These are phyloP conservation scores for Aspergillus ostianus DNA, from an alignment of 495 filamentous ascomycete species.

Conservation along the genomic window DNA sequence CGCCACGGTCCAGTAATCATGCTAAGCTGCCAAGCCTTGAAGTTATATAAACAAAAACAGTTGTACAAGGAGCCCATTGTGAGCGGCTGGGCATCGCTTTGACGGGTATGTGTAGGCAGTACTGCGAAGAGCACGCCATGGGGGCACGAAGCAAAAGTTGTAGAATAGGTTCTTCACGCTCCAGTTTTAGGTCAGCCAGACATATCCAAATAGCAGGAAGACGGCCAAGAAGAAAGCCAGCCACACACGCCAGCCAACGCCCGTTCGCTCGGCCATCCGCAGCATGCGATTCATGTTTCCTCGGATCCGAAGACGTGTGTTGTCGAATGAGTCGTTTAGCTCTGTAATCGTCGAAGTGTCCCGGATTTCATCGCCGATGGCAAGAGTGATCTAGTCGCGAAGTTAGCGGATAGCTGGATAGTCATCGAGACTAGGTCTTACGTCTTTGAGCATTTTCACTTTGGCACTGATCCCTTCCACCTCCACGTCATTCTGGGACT, in stretches of 20 bases:
- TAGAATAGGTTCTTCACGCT: background rate
- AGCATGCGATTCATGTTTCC: constrained; percentile 98
- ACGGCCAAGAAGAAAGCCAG: constrained; percentile 80
- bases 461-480: constrained; percentile 88
- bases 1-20: background rate
- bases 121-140: background rate
- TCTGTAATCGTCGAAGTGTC: constrained; percentile 80
- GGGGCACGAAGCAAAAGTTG: background rate
- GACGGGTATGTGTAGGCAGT: background rate
- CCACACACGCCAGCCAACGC: constrained; percentile 94
- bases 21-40: background rate
- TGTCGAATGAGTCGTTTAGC: constrained; percentile 83
- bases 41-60: background rate
- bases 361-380: constrained; percentile 93
- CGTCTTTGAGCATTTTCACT: constrained; percentile 89
- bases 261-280: constrained; percentile 89
- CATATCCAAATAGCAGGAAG: constrained; percentile 78
- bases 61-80: background rate
- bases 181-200: constrained; percentile 67
- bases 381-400: constrained; percentile 68
- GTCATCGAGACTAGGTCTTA: constrained; percentile 41
- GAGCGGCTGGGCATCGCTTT: background rate
- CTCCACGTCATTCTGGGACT: constrained; percentile 91
- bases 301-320: constrained; percentile 70
- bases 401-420: constrained; percentile 7